Percentiles rank a stretch among this genome's conserved stretches.
Evolutionary conservation across 73 alveolate genomes (phyloP).

Genomic region (Tetrahymena elliotti): DNA sequence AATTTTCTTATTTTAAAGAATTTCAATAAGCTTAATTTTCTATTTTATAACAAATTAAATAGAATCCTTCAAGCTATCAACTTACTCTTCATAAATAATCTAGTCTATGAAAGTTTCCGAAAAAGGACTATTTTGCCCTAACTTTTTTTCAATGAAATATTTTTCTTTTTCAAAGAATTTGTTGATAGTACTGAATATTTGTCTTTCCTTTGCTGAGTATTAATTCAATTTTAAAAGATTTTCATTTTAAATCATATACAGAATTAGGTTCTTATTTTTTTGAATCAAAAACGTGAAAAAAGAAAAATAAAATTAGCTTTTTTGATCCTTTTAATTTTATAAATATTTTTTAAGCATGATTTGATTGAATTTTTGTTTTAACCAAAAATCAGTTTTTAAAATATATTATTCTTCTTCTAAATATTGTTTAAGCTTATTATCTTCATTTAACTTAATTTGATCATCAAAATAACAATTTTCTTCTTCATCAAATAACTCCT

Average conservation of each 20-base stretch:
- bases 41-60: background rate
- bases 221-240: background rate
- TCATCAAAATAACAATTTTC: background rate
- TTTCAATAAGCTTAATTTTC: background rate
- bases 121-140: background rate
- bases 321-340: background rate
- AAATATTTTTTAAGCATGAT: background rate
- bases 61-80: background rate
- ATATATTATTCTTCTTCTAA: background rate
- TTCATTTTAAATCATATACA: background rate
- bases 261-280: background rate
- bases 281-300: background rate
- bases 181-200: background rate
- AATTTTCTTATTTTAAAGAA: background rate
- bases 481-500: background rate
- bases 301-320: background rate
- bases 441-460: background rate
- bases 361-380: background rate
- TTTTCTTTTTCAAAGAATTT: background rate
- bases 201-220: background rate
- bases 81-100: background rate
- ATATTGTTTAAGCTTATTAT: background rate
- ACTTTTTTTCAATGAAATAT: background rate
- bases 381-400: background rate
- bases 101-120: background rate